A percentile compares a stretch with the other conserved stretches of the same genome.
phyloP scores from a whole-genome alignment of 768 basidiomycete species.

The Peribolospora kevripleyi region DNA sequence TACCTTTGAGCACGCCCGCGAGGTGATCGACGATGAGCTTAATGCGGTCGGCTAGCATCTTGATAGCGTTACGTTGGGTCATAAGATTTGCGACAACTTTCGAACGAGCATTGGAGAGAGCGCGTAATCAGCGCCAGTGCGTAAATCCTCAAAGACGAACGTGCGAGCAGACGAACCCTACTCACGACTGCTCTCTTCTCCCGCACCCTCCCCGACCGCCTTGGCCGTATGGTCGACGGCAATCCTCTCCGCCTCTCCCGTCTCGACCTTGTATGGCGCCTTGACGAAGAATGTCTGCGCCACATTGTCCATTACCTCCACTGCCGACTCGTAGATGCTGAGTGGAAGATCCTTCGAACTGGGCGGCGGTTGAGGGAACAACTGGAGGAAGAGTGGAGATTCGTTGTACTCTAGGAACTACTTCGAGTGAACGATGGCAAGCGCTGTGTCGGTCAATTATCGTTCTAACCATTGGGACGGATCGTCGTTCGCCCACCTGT shows the following conservation, averaged over 20 bases:
- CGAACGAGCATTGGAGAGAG: neutral
- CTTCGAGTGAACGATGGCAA: too few species aligned
- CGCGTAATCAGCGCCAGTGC: neutral
- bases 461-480: too few species aligned
- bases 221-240: conserved; percentile 68
- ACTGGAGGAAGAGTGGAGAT: conserved; percentile 63
- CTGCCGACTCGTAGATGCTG: conserved; percentile 74
- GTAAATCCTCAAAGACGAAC: neutral
- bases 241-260: conserved; percentile 93
- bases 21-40: conserved; percentile 69
- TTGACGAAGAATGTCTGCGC: conserved; percentile 59
- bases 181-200: conserved; percentile 37
- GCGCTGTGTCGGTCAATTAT: neutral
- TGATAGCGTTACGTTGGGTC: conserved; percentile 78
- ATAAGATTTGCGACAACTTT: conserved; percentile 74
- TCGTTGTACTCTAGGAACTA: conserved; percentile 70
- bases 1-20: conserved; percentile 45
- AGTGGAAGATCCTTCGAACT: conserved; percentile 48
- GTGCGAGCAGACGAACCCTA: conserved; percentile 6
- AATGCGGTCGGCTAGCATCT: conserved; percentile 88
- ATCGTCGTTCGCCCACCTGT: conserved; percentile 31
- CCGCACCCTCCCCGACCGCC: conserved; percentile 38
- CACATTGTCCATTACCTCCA: conserved; percentile 51
- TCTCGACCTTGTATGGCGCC: conserved; percentile 69
- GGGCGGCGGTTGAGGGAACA: conserved; percentile 25